Conservation (phyloP, 176 grass and related monocot species). For the Ampelocalamus luodianensis region DNA sequence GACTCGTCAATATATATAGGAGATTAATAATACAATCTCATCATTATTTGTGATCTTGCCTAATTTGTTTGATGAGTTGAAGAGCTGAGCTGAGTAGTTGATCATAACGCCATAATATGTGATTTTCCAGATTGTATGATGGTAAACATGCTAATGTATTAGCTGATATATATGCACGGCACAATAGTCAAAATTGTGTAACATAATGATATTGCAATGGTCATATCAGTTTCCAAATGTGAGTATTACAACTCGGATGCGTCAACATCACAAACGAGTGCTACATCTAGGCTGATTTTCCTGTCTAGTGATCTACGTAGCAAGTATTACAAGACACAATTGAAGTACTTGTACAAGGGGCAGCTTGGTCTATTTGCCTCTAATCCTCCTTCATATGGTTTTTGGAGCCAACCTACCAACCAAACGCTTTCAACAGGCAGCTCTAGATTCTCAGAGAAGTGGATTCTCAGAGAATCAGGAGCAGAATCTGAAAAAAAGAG, state of each 20-base stretch:
- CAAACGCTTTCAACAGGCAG: too few relatives aligned
- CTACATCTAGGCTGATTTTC: too few relatives aligned
- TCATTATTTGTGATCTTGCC: background rate
- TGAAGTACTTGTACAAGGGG: too few relatives aligned
- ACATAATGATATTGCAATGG: background rate
- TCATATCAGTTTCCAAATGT: slow-evolving; percentile 9
- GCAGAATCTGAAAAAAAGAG: too few relatives aligned
- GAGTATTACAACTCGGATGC: background rate
- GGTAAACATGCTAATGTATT: background rate
- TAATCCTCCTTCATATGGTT: too few relatives aligned
- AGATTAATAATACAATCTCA: background rate
- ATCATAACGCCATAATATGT: background rate
- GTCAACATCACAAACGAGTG: too few relatives aligned
- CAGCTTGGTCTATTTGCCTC: too few relatives aligned
- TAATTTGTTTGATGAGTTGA: background rate
- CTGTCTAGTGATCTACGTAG: too few relatives aligned
- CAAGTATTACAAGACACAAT: too few relatives aligned
- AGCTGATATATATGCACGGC: background rate
- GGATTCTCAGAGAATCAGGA: too few relatives aligned
- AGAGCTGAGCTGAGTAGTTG: background rate
- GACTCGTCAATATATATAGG: background rate
- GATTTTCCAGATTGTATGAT: background rate
- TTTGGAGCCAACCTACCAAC: too few relatives aligned
- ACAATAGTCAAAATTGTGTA: background rate
- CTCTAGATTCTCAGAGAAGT: too few relatives aligned